Base-by-base conservation (phyloP, 495 filamentous ascomycete species). In the Aspergillus diversus region DNA sequence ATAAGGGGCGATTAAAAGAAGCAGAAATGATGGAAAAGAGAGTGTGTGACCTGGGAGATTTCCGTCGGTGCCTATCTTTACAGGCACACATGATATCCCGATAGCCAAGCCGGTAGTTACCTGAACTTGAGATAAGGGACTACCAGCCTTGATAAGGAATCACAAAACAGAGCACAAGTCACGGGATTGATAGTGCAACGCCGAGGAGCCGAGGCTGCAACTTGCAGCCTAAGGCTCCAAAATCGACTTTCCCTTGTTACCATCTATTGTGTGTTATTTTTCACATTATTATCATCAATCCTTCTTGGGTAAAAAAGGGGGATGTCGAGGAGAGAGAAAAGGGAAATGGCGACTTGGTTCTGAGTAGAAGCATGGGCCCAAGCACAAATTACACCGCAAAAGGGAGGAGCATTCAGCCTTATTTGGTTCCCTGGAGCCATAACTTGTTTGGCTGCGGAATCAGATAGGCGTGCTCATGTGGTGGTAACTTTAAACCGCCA, bases 21-120 rank as follows among this genome's bases (percentile, higher is more conserved):
- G 46, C 32, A n/a, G 32, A 59, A 32, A 59, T 33, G 56, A 27
- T 49, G 57, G 39, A 1, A 34, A 34, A 42, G 12, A 37, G 33
- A 42, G 37, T 42, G n/a, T 42, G 15, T n/a, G 35, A 33, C 13
- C 32, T 57, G 33, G 54, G 33, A 42, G 47, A 9, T 6, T 9
- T 50, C 39, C 11, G 21, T 50, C n/a, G 9, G 1, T 7, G 27
- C 51, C 51, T 54, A 54, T 53, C 50, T 33, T 53, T 33, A 31
- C 47, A 50, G 47, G 47, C 47, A 50, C 33, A 27, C 50, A 15
- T 27, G 2, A 32, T 33, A 13, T 21, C 50, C 50, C 21, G 51
- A 54, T 54, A 54, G 21, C 13, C 48, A 21, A 34, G 51, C 13
- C 27, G 13, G 48, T 43, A 27, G 16, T 17, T 50, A 27, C 47